Conservation (phyloP, 2,329 filamentous ascomycete species). For the Calonectria hongkongensis region DNA sequence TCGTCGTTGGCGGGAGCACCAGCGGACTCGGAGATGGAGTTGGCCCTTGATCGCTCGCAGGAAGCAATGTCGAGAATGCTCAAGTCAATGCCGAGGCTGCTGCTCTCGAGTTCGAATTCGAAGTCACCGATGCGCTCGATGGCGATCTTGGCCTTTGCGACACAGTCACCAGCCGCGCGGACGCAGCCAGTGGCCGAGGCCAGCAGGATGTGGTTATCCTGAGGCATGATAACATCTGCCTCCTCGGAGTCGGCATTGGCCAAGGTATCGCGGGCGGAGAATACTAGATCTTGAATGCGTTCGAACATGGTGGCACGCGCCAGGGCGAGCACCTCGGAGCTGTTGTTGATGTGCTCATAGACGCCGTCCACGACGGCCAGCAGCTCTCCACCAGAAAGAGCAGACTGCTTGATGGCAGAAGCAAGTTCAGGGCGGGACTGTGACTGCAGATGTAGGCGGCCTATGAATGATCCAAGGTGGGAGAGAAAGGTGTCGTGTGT, state of each 20-base stretch:
- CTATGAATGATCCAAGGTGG: constrained; percentile 94
- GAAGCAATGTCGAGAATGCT: constrained; percentile 67
- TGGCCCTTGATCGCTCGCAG: constrained; percentile 58
- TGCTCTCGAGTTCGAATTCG: constrained; percentile 83
- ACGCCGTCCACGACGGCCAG: constrained; percentile 88
- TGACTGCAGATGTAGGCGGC: constrained; percentile 91
- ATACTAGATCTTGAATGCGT: constrained; percentile 86
- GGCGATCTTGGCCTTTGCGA: constrained; percentile 88
- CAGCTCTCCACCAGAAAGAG: constrained; percentile 86
- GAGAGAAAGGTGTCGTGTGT: constrained; percentile 93
- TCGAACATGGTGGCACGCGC: constrained; percentile 86
- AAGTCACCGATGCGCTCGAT: constrained; percentile 95
- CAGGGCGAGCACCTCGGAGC: constrained; percentile 79
- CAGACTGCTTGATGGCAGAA: constrained; percentile 87
- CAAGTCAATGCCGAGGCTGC: constrained; percentile 74
- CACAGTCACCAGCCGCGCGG: constrained; percentile 91
- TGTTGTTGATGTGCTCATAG: constrained; percentile 83
- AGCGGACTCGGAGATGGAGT: constrained; percentile 59
- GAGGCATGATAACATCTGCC: constrained; percentile 86
- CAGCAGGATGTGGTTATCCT: constrained; percentile 85
- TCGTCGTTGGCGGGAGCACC: constrained; percentile 63
- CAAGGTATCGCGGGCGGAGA: constrained; percentile 87
- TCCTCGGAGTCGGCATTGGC: constrained; percentile 80
- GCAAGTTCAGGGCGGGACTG: constrained; percentile 90
- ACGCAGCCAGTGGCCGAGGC: constrained; percentile 91